Conservation (phyloP, 768 basidiomycete genomes). For the Leccinum obscurum region DNA sequence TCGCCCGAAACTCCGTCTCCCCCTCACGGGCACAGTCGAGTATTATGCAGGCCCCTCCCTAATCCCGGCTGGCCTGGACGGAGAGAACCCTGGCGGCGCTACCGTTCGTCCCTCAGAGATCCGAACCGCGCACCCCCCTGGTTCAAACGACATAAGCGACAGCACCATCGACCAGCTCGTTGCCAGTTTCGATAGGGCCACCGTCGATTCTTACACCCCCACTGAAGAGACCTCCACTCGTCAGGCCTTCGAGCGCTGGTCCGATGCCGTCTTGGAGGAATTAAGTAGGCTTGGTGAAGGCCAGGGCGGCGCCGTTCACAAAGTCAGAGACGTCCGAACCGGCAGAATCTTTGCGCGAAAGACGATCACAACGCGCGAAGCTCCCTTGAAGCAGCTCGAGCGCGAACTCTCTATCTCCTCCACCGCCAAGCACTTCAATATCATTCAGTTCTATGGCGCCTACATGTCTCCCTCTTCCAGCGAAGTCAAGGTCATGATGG, state of each 20-base stretch:
- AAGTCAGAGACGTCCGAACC: slow-evolving; percentile 82
- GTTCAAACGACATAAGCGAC: slow-evolving; percentile 29
- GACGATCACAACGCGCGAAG: slow-evolving; percentile 88
- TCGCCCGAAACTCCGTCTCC: slow-evolving; percentile 38
- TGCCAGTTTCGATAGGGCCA: slow-evolving; percentile 30
- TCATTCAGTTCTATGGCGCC: slow-evolving; percentile 90
- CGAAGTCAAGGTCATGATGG: slow-evolving; percentile 96
- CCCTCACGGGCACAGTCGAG: slow-evolving; percentile 28
- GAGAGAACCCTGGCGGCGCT: slow-evolving; percentile 39
- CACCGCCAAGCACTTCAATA: slow-evolving; percentile 80
- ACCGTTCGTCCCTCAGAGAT: slow-evolving; percentile 44
- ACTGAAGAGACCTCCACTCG: slow-evolving; percentile 36
- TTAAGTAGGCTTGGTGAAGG: slow-evolving; percentile 85
- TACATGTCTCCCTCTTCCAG: slow-evolving; percentile 85
- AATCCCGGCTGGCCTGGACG: slow-evolving; percentile 35
- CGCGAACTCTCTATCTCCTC: slow-evolving; percentile 92
- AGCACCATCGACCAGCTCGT: slow-evolving; percentile 40
- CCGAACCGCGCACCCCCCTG: slow-evolving; percentile 34
- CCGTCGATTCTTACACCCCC: slow-evolving; percentile 35
- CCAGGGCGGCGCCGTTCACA: slow-evolving; percentile 94
- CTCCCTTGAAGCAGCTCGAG: slow-evolving; percentile 88
- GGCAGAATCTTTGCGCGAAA: slow-evolving; percentile 89
- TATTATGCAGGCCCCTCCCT: slow-evolving; percentile 35
- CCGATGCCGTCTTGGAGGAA: slow-evolving; percentile 75
- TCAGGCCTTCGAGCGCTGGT: slow-evolving; percentile 43